Evolutionary conservation across 306 rosid genomes (phyloP).

Genomic region (Begonia loranthoides): DNA sequence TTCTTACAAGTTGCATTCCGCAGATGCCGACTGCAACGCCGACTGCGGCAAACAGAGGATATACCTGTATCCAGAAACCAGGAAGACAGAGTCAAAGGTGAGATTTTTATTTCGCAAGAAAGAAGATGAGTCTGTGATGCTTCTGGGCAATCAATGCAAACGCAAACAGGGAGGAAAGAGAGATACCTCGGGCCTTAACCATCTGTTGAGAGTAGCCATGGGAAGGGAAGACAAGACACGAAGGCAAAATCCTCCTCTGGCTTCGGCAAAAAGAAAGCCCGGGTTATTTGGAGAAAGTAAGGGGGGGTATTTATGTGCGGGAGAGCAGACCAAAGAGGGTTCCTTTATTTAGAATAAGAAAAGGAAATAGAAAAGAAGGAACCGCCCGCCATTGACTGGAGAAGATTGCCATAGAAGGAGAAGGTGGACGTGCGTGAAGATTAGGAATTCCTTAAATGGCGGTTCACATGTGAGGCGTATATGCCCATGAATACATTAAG

Average conservation of each 20-base stretch:
- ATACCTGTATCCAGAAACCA: slow-evolving; percentile 34
- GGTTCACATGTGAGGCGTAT: no score
- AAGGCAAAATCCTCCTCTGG: slow-evolving; percentile 1
- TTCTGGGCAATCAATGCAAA: background rate
- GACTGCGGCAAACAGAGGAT: slow-evolving; percentile 65
- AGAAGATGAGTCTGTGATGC: no score
- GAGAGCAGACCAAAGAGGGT: background rate
- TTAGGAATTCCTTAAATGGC: no score
- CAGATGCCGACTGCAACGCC: slow-evolving; percentile 84
- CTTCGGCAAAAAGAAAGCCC: slow-evolving; percentile 1
- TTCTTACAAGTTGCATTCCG: slow-evolving; percentile 72
- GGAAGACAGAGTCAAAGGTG: no score
- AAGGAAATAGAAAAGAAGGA: background rate
- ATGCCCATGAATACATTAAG: no score
- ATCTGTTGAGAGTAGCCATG: slow-evolving; percentile 31
- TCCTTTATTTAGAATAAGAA: background rate
- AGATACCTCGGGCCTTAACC: slow-evolving; percentile 83
- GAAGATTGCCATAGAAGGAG: no score
- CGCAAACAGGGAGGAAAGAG: background rate
- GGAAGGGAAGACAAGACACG: slow-evolving; percentile 17
- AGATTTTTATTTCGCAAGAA: no score
- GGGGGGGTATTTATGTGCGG: background rate
- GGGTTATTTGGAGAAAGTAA: slow-evolving; percentile 11
- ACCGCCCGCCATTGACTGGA: no score
- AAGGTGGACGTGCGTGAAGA: no score